These are phyloP conservation scores for Diphasiastrum complanatum DNA, from an alignment of 83 land plant species.

Conservation along the genomic window DNA sequence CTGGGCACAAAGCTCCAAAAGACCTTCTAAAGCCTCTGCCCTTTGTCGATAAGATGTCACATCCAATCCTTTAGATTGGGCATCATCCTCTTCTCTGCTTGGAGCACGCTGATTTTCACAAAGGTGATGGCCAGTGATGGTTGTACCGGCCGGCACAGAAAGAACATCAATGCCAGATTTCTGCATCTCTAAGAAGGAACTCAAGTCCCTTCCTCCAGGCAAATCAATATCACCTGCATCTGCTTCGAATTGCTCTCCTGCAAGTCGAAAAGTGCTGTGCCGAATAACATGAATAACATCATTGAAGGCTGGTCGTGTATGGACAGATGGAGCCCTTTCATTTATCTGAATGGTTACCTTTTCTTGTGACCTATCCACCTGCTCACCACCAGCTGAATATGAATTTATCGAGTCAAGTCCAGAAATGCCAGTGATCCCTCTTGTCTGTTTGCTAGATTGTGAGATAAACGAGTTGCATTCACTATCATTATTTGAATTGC, in stretches of 20 bases:
- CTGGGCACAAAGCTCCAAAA: constrained; percentile 38
- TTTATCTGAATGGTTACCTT: constrained; percentile 31
- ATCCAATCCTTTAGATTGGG: constrained; percentile 22
- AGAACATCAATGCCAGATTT: constrained; percentile 26
- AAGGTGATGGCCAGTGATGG: constrained; percentile 9
- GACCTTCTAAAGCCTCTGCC: constrained; percentile 40
- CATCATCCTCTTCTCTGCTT: neutral
- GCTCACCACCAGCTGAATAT: neutral
- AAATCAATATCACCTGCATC: constrained; percentile 22
- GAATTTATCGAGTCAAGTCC: too few species aligned
- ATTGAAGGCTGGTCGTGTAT: constrained; percentile 28
- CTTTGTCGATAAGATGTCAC: constrained; percentile 36
- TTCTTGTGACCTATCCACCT: constrained; percentile 14
- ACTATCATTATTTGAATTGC: too few species aligned
- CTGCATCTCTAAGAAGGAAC: constrained; percentile 19
- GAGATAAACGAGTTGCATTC: too few species aligned
- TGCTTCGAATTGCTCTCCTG: constrained; percentile 11
- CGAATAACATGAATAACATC: constrained; percentile 42
- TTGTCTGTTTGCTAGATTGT: too few species aligned
- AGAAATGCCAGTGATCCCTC: too few species aligned
- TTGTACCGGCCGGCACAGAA: constrained; percentile 18
- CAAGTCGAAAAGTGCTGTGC: constrained; percentile 39
- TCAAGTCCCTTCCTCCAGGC: constrained; percentile 15
- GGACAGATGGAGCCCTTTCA: constrained; percentile 11
- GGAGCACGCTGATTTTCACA: neutral